These are phyloP conservation scores for Mycena venus DNA, from an alignment of 768 basidiomycete genomes.

Conservation along the genomic window DNA sequence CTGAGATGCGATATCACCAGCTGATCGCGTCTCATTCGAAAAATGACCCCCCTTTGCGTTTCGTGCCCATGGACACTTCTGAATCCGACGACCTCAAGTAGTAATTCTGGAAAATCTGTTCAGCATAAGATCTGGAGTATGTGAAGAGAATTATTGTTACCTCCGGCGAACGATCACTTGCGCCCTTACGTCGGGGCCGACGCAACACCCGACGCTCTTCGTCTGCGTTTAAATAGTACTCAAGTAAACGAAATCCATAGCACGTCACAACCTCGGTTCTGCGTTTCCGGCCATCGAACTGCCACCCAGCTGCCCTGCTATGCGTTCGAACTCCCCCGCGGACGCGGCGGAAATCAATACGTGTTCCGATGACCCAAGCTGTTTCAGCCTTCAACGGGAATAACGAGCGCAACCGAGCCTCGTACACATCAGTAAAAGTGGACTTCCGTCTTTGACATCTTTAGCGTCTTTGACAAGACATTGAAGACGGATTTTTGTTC, in stretches of 20 bases:
- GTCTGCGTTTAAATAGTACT: background rate
- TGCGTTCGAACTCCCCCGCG: background rate
- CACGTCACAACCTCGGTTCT: background rate
- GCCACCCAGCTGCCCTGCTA: background rate
- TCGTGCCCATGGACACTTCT: conserved; percentile 7
- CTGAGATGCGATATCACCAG: too few species aligned
- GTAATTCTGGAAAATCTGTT: background rate
- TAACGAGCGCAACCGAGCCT: conserved; percentile 17
- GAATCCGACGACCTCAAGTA: conserved; percentile 7
- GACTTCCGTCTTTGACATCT: too few species aligned
- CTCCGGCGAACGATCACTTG: background rate
- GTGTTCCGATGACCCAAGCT: conserved; percentile 22
- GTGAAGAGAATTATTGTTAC: too few species aligned
- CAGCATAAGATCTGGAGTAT: too few species aligned
- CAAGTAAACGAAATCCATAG: background rate
- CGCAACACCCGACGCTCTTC: background rate
- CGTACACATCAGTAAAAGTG: too few species aligned
- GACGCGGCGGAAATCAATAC: background rate
- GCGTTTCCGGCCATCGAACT: background rate
- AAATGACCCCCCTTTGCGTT: conserved; percentile 22
- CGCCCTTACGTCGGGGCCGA: background rate
- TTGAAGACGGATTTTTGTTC: too few species aligned
- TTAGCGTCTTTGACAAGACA: too few species aligned
- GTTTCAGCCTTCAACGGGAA: conserved; percentile 24
- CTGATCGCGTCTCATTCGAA: conserved; percentile 1